phyloP scores from a whole-genome alignment of 306 rosid genomes.

The Gillenia trifoliata region DNA sequence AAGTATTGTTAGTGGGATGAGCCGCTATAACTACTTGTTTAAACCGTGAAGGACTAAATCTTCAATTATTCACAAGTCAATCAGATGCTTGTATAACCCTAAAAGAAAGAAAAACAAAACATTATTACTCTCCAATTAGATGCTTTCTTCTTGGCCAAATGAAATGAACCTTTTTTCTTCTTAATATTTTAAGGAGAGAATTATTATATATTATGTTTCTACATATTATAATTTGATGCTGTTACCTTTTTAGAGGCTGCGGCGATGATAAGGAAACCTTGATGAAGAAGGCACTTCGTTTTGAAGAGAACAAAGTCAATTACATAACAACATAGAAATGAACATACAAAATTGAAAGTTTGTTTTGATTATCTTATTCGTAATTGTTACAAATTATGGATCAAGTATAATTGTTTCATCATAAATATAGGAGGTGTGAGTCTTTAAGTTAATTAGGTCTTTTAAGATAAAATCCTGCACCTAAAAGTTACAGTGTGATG shows the following conservation, averaged over 20 bases:
- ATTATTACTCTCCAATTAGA: not conserved
- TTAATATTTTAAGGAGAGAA: not conserved
- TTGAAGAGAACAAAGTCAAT: not conserved
- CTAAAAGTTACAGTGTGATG: too few species aligned
- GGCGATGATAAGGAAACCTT: not conserved
- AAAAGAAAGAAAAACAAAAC: not conserved
- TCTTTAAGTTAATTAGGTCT: not conserved
- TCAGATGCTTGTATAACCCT: not conserved
- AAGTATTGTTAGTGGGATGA: not conserved
- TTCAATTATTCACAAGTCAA: not conserved
- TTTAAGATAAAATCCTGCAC: not conserved
- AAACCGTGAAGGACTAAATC: not conserved
- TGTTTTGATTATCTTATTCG: not conserved
- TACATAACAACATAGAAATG: not conserved
- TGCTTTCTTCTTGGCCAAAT: constrained; percentile 4
- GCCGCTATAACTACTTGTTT: not conserved
- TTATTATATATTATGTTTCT: not conserved
- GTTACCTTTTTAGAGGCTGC: not conserved
- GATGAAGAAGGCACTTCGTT: not conserved
- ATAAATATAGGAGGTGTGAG: not conserved
- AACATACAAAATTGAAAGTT: not conserved
- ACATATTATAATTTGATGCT: not conserved
- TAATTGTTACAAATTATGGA: not conserved
- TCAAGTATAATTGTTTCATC: not conserved
- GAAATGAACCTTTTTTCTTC: constrained; percentile 6